These are phyloP conservation scores for Arachnopeziza araneosa DNA, from an alignment of 2,329 filamentous ascomycete genomes.

Conservation along the genomic window DNA sequence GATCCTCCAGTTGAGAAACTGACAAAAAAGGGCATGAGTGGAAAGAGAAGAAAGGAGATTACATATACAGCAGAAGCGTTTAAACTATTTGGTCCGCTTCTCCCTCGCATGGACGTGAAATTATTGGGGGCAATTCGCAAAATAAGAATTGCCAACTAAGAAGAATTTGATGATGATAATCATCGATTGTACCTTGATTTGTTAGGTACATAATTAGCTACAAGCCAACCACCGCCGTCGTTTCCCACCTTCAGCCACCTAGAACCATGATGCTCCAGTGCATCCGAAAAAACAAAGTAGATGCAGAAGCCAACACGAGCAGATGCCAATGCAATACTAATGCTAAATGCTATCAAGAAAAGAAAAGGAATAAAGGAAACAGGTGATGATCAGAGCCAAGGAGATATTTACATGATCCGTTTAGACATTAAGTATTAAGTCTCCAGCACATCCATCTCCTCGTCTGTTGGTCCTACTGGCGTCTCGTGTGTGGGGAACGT, in stretches of 20 bases:
- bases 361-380: background rate
- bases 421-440: constrained; percentile 20
- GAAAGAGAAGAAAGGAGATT: too few species aligned
- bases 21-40: too few species aligned
- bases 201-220: too few species aligned
- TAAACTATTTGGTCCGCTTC: too few species aligned
- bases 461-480: constrained; percentile 26
- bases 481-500: constrained; percentile 35
- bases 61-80: too few species aligned
- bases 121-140: too few species aligned
- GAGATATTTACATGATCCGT: constrained; percentile 15
- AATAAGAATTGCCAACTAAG: too few species aligned
- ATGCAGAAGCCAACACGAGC: constrained; percentile 3
- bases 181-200: too few species aligned
- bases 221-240: too few species aligned
- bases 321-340: constrained; percentile 11
- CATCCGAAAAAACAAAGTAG: background rate
- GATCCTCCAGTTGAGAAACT: too few species aligned
- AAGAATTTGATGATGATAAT: too few species aligned
- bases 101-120: too few species aligned
- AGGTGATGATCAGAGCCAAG: background rate
- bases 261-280: background rate
- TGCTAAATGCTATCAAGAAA: background rate
- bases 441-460: constrained; percentile 29
- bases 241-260: background rate